Evolutionary conservation across 495 filamentous ascomycete species (phyloP).

Genomic region (Tuber microsphaerosporum): DNA sequence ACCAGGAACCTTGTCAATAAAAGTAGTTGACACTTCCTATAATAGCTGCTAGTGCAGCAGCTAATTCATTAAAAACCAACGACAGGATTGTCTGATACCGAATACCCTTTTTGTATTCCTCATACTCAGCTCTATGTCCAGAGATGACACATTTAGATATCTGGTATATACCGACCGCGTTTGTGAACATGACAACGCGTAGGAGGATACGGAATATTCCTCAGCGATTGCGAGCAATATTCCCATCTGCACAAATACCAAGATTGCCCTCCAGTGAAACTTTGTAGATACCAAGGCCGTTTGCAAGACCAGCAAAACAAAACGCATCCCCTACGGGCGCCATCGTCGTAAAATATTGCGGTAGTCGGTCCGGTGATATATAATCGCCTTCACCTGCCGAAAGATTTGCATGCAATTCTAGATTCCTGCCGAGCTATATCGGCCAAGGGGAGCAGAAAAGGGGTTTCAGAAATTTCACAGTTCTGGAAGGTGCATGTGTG

Average conservation of each 20-base stretch:
- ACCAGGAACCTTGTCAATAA: not conserved
- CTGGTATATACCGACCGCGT: not conserved
- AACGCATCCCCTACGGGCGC: not conserved
- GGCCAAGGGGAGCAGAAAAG: not conserved
- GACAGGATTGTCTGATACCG: no score
- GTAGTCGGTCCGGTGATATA: not conserved
- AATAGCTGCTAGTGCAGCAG: no score
- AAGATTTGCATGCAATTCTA: not conserved
- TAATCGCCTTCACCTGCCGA: not conserved
- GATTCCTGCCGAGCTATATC: not conserved
- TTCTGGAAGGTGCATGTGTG: not conserved
- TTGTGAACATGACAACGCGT: not conserved
- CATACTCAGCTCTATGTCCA: not conserved
- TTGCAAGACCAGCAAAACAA: not conserved
- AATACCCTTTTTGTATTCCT: not conserved
- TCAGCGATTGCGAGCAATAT: not conserved
- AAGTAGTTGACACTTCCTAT: not conserved
- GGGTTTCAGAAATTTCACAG: not conserved
- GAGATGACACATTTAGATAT: not conserved
- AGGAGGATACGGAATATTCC: not conserved
- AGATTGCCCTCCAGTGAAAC: not conserved
- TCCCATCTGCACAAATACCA: not conserved
- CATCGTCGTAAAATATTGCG: not conserved
- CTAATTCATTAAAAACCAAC: no score
- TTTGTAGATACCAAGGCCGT: not conserved